These are phyloP conservation scores for Hemisphaericaspora xylofermentans DNA, from an alignment of 1,139 yeast species.

Conservation along the genomic window DNA sequence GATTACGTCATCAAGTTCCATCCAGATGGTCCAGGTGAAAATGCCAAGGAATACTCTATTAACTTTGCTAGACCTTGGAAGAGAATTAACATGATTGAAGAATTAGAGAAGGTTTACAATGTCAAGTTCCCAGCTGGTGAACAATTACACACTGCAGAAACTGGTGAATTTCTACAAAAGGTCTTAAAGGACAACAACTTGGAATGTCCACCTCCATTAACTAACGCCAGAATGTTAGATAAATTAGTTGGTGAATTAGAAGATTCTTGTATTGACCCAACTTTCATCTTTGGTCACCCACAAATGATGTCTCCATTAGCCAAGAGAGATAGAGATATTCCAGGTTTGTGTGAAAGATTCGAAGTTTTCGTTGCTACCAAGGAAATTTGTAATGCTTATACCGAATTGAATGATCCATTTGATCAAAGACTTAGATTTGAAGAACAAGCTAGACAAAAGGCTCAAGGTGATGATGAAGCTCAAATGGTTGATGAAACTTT, in stretches of 20 bases:
- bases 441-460: constrained; percentile 98
- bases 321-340: constrained; percentile 86
- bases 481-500: constrained; percentile 94
- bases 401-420: constrained; percentile 98
- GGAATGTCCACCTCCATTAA: constrained; percentile 94
- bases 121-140: constrained; percentile 96
- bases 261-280: constrained; percentile 92
- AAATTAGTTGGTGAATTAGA: constrained; percentile 94
- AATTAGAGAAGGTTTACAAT: constrained; percentile 80
- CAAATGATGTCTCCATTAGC: constrained; percentile 99
- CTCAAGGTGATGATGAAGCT: constrained; percentile 98
- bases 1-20: constrained; percentile 82
- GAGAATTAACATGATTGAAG: constrained; percentile 96
- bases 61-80: constrained; percentile 98
- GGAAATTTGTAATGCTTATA: constrained; percentile 97
- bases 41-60: constrained; percentile 74
- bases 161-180: constrained; percentile 85
- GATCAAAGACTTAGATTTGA: constrained; percentile 97
- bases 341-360: constrained; percentile 97
- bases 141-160: constrained; percentile 88
- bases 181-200: constrained; percentile 76
- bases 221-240: constrained; percentile 98
- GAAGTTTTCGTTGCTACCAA: constrained; percentile 98
- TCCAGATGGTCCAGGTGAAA: constrained; percentile 80
- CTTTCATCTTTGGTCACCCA: constrained; percentile 97